Evolutionary conservation across 768 basidiomycete species (phyloP).

Genomic region (Pleurotus tuoliensis): DNA sequence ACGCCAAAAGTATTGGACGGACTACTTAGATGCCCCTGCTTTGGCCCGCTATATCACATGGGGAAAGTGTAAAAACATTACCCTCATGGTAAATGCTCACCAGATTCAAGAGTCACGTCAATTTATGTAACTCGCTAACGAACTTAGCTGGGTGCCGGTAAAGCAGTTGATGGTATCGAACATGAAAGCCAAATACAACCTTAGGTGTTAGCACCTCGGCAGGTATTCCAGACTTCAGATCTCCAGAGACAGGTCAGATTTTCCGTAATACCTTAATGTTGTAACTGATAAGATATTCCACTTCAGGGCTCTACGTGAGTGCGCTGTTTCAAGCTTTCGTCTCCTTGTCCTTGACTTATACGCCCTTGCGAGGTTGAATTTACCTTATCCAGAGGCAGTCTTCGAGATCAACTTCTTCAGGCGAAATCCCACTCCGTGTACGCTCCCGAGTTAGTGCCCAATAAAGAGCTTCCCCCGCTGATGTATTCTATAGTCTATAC

Average conservation of each 20-base stretch:
- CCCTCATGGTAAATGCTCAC: constrained; percentile 59
- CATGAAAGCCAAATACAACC: not conserved
- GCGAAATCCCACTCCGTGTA: constrained; percentile 16
- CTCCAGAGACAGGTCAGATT: constrained; percentile 70
- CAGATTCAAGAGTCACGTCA: not conserved
- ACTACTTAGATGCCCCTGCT: constrained; percentile 23
- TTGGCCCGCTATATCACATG: constrained; percentile 70
- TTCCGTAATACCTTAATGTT: not conserved
- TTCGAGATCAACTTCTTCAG: constrained; percentile 90
- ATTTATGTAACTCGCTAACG: not conserved
- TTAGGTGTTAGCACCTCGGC: constrained; percentile 74
- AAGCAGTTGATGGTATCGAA: not conserved
- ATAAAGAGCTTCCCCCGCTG: too few relatives aligned
- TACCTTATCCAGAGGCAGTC: constrained; percentile 94
- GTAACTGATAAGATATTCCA: not conserved
- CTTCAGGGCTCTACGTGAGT: constrained; percentile 51
- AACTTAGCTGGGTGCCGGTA: constrained; percentile 65
- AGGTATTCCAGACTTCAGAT: constrained; percentile 88
- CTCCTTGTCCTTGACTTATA: not conserved
- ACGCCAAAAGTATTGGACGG: constrained; percentile 24
- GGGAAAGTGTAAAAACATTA: constrained; percentile 60
- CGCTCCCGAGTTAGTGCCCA: not conserved
- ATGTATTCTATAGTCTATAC: constrained; percentile 60
- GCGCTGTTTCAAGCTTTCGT: not conserved
- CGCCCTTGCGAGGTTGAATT: constrained; percentile 58